phyloP scores from a whole-genome alignment of 768 basidiomycete species.

The Pleurotus salmoneostramineus region DNA sequence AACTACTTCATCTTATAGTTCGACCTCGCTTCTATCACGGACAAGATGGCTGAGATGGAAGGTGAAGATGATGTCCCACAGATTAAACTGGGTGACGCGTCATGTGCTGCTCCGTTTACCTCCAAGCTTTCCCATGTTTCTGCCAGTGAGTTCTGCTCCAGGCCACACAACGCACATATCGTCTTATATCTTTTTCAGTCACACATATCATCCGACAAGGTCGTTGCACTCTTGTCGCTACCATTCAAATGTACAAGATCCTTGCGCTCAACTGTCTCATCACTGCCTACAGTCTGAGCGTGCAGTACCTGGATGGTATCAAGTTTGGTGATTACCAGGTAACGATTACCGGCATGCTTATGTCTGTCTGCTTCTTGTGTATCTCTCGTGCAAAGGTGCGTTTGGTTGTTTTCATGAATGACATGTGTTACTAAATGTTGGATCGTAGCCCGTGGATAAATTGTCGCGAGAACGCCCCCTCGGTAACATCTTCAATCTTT shows the following conservation, averaged over 20 bases:
- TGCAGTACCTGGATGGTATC: slow-evolving; percentile 97
- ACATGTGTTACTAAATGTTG: neutral
- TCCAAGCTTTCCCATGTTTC: slow-evolving; percentile 97
- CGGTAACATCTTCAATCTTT: slow-evolving; percentile 95
- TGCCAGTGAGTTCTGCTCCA: slow-evolving; percentile 63
- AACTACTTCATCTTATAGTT: slow-evolving; percentile 19
- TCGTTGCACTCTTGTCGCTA: slow-evolving; percentile 96
- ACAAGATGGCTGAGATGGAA: slow-evolving; percentile 89
- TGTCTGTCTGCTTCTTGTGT: slow-evolving; percentile 98
- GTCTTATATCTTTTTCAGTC: slow-evolving; percentile 42
- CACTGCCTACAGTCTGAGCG: slow-evolving; percentile 96
- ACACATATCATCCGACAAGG: slow-evolving; percentile 98
- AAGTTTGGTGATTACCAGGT: slow-evolving; percentile 99
- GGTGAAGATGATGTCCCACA: slow-evolving; percentile 94
- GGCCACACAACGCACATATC: neutral
- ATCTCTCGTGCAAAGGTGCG: slow-evolving; percentile 94
- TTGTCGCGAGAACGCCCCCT: slow-evolving; percentile 91
- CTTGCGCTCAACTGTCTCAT: slow-evolving; percentile 96
- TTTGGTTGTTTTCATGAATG: neutral
- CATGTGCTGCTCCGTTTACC: slow-evolving; percentile 97
- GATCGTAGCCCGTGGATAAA: slow-evolving; percentile 85
- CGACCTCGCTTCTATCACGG: slow-evolving; percentile 70
- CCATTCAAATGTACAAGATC: slow-evolving; percentile 99
- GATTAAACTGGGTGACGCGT: slow-evolving; percentile 99
- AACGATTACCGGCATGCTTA: slow-evolving; percentile 93